These are phyloP conservation scores for Botrytis porri DNA, from an alignment of 2,329 filamentous ascomycete species.

Conservation along the genomic window DNA sequence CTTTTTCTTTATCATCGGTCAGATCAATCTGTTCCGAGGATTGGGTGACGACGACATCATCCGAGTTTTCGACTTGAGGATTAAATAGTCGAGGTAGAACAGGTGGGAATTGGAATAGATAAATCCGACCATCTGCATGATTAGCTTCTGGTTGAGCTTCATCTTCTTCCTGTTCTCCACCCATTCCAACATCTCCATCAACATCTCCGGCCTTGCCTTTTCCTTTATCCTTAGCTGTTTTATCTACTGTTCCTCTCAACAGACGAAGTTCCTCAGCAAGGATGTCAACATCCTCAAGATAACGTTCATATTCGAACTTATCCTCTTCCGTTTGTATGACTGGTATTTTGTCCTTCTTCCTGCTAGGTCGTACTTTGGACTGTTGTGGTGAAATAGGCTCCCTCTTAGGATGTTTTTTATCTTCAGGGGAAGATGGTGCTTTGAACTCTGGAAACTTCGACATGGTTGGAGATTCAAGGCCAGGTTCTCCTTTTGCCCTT, in stretches of 20 bases:
- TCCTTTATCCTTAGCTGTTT: conserved; percentile 24
- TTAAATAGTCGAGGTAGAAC: conserved; percentile 53
- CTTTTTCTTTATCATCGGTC: conserved; percentile 28
- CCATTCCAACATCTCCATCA: conserved; percentile 41
- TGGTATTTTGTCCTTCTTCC: conserved; percentile 35
- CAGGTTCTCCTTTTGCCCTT: conserved; percentile 12
- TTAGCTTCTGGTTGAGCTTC: conserved; percentile 23
- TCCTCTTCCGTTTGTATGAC: conserved; percentile 53
- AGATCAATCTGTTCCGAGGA: conserved; percentile 25
- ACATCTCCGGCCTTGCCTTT: conserved; percentile 40
- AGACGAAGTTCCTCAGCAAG: conserved; percentile 45
- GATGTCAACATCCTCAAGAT: conserved; percentile 45
- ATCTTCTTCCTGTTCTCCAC: conserved; percentile 22
- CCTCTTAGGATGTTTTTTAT: conserved; percentile 13
- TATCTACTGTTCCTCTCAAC: conserved; percentile 33
- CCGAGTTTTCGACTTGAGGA: conserved; percentile 40
- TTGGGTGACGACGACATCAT: conserved; percentile 37
- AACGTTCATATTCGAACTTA: conserved; percentile 48
- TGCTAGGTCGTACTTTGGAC: background rate
- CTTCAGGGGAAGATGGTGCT: conserved; percentile 16
- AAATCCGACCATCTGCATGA: conserved; percentile 52
- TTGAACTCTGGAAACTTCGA: conserved; percentile 12
- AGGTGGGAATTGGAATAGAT: conserved; percentile 64
- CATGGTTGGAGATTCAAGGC: conserved; percentile 10
- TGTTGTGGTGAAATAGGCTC: conserved; percentile 5